Conservation (phyloP, 176 grass and related monocot species). For the Oryza punctata region DNA sequence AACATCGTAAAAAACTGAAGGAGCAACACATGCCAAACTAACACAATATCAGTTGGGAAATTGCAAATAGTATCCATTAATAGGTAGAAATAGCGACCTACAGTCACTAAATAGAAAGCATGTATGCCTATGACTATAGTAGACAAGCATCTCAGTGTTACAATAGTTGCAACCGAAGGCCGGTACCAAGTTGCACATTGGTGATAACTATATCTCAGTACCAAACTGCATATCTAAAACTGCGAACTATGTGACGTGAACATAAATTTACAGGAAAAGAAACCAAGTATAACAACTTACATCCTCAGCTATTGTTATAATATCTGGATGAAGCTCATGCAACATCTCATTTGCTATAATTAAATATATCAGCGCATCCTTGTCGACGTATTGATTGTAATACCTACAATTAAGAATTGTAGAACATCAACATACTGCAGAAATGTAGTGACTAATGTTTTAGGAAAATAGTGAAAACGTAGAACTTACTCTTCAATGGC, state of each 20-base stretch:
- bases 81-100: not conserved
- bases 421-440: conserved; percentile 8
- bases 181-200: not conserved
- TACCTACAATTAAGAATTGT: conserved; percentile 58
- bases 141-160: not conserved
- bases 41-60: conserved; percentile 8
- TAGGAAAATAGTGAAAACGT: conserved; percentile 3
- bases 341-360: conserved; percentile 97
- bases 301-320: conserved; percentile 97
- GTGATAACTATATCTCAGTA: conserved; percentile 16
- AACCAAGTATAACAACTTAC: conserved; percentile 48
- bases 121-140: not conserved
- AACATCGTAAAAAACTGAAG: conserved; percentile 30
- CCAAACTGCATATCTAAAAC: conserved; percentile 7
- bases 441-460: not conserved
- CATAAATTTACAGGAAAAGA: conserved; percentile 10
- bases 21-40: not conserved
- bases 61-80: conserved; percentile 16
- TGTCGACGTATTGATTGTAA: conserved; percentile 91
- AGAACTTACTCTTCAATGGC: conserved; percentile 84
- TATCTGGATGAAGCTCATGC: conserved; percentile 92
- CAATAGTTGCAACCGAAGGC: conserved; percentile 15
- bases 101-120: not conserved
- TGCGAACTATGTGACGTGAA: conserved; percentile 27
- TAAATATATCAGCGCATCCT: conserved; percentile 85